phyloP scores from a whole-genome alignment of 2,329 filamentous ascomycete species.

The Exutisphaerella laricina region DNA sequence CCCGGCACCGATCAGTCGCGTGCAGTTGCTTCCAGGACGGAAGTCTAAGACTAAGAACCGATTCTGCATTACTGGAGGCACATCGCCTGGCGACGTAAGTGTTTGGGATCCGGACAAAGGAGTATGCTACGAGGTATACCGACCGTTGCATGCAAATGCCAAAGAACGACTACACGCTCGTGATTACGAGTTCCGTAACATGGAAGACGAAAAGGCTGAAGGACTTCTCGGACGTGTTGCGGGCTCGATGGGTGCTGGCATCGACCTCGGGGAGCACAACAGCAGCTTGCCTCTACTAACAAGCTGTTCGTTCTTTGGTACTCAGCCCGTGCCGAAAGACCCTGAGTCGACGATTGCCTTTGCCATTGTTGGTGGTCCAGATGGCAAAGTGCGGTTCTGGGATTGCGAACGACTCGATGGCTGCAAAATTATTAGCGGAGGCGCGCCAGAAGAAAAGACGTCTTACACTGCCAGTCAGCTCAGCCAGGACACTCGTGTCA shows the following conservation, averaged over 20 bases:
- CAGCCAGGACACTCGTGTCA: conserved; percentile 37
- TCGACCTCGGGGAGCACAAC: conserved; percentile 38
- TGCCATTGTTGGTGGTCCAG: conserved; percentile 79
- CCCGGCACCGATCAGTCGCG: conserved; percentile 70
- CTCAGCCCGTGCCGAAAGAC: conserved; percentile 63
- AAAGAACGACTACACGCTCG: conserved; percentile 41
- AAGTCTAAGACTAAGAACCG: conserved; percentile 62
- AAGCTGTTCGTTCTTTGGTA: conserved; percentile 51
- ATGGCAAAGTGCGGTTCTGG: conserved; percentile 92
- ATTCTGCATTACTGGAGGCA: conserved; percentile 85
- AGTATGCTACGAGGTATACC: conserved; percentile 82
- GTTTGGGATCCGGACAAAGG: conserved; percentile 94
- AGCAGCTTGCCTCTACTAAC: conserved; percentile 30
- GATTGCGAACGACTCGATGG: conserved; percentile 73
- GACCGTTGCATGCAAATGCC: conserved; percentile 57
- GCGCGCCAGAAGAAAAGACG: conserved; percentile 59
- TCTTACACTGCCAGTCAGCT: conserved; percentile 53
- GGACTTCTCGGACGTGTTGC: conserved; percentile 83
- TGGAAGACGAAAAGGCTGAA: conserved; percentile 84
- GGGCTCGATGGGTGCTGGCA: conserved; percentile 49
- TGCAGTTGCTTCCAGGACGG: conserved; percentile 64
- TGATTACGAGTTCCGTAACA: conserved; percentile 75
- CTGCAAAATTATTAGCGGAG: conserved; percentile 74
- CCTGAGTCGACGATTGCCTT: conserved; percentile 72
- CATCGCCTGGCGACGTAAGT: conserved; percentile 79